Evolutionary conservation across 176 grass and related monocot species (phyloP).

Genomic region (Tillandsia leiboldiana): DNA sequence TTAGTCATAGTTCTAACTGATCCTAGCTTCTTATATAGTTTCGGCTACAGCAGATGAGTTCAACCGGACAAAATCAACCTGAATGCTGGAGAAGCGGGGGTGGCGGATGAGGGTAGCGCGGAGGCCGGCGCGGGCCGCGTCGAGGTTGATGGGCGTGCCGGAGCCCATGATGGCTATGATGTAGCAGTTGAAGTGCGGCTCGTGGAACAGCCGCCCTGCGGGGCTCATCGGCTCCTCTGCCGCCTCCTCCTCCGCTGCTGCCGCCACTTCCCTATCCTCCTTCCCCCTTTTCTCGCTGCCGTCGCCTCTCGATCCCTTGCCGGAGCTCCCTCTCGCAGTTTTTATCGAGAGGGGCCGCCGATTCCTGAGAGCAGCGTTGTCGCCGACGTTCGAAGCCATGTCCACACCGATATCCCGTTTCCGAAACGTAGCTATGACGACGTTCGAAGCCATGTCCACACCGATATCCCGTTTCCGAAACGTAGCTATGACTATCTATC

Average conservation of each 20-base stretch:
- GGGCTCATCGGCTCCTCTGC: conserved; percentile 56
- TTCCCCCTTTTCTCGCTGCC: neutral
- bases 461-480: too few species aligned
- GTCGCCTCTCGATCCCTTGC: neutral
- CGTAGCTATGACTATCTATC: too few species aligned
- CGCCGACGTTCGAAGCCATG: too few species aligned
- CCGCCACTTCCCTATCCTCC: neutral
- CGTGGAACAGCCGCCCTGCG: conserved; percentile 64
- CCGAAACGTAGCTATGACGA: too few species aligned
- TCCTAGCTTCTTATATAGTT: too few species aligned
- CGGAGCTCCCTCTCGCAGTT: neutral
- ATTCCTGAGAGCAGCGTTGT: neutral
- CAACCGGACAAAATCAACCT: conserved; percentile 26
- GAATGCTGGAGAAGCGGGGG: conserved; percentile 78
- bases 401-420: too few species aligned
- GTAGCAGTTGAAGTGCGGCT: conserved; percentile 69
- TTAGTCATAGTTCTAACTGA: too few species aligned
- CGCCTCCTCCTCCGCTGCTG: conserved; percentile 6
- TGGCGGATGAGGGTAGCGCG: conserved; percentile 52
- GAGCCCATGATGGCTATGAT: conserved; percentile 54
- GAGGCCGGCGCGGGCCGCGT: conserved; percentile 35
- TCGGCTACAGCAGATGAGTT: neutral
- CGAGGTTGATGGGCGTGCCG: conserved; percentile 31
- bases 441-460: too few species aligned
- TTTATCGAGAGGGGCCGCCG: neutral